Evolutionary conservation across 2,329 filamentous ascomycete species (phyloP).

Genomic region (Aspergillus vadensis): DNA sequence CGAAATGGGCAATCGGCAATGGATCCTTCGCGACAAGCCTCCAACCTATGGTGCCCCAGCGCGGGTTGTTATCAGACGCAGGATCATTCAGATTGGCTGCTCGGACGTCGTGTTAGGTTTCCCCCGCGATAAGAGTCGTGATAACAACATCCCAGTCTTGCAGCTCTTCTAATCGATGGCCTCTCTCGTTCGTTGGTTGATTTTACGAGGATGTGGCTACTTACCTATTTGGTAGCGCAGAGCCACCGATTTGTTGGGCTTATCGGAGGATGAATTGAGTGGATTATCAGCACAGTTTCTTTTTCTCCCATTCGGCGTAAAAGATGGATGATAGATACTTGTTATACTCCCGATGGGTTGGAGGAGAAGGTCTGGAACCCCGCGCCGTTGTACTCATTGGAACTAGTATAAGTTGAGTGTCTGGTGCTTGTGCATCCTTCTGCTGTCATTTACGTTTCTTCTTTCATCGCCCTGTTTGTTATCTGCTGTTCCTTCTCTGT

Average conservation of each 20-base stretch:
- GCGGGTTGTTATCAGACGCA: background rate
- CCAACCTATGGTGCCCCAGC: background rate
- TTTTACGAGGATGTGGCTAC: background rate
- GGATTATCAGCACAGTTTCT: background rate
- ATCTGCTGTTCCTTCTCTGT: background rate
- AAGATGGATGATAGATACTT: background rate
- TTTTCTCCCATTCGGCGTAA: background rate
- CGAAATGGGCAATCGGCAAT: background rate
- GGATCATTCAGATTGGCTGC: background rate
- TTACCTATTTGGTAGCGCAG: background rate
- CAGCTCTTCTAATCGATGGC: background rate
- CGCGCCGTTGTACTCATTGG: no score
- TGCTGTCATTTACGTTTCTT: background rate
- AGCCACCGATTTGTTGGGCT: background rate
- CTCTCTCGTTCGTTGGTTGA: background rate
- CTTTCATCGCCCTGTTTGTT: no score
- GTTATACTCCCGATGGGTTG: background rate
- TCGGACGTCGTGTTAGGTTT: background rate
- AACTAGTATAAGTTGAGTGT: background rate
- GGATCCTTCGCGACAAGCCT: no score
- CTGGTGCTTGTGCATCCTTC: background rate
- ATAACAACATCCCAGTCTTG: background rate
- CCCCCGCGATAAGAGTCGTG: background rate
- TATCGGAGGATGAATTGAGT: background rate
- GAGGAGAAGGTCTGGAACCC: background rate